phyloP scores from a whole-genome alignment of 2,329 filamentous ascomycete genomes.

The Macrophomina tecta region DNA sequence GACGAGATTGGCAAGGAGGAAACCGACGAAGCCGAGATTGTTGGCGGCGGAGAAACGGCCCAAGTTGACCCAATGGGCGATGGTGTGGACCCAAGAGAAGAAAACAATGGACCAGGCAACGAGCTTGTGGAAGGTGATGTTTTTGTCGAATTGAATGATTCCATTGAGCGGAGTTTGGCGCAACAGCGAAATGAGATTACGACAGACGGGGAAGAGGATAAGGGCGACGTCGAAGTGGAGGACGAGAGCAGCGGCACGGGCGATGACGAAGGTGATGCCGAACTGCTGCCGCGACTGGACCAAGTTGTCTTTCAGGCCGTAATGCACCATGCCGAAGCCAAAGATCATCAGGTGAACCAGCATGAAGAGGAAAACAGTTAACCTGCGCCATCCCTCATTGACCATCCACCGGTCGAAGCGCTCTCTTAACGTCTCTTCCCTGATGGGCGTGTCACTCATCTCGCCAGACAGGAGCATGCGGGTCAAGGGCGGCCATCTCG shows the following conservation, averaged over 20 bases:
- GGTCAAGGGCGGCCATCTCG: conserved; percentile 82
- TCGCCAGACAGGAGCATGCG: conserved; percentile 83
- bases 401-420: conserved; percentile 88
- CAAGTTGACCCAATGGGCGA: conserved; percentile 88
- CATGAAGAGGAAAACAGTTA: conserved; percentile 81
- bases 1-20: conserved; percentile 75
- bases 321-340: conserved; percentile 80
- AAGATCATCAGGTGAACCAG: conserved; percentile 78
- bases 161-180: conserved; percentile 83
- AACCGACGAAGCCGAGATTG: conserved; percentile 78
- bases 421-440: conserved; percentile 70
- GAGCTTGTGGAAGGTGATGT: conserved; percentile 85
- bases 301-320: conserved; percentile 66
- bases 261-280: conserved; percentile 77
- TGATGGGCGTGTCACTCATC: conserved; percentile 76
- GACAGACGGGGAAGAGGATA: conserved; percentile 80
- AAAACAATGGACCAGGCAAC: conserved; percentile 89
- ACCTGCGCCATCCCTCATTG: conserved; percentile 81
- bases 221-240: conserved; percentile 83
- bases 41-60: conserved; percentile 77
- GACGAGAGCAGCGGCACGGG: conserved; percentile 75
- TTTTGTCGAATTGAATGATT: conserved; percentile 88
- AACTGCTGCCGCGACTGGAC: conserved; percentile 66
- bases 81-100: conserved; percentile 85
- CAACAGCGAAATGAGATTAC: conserved; percentile 80